Evolutionary conservation across 2,329 filamentous ascomycete species (phyloP).

Genomic region (Teratosphaeria zuluensis): DNA sequence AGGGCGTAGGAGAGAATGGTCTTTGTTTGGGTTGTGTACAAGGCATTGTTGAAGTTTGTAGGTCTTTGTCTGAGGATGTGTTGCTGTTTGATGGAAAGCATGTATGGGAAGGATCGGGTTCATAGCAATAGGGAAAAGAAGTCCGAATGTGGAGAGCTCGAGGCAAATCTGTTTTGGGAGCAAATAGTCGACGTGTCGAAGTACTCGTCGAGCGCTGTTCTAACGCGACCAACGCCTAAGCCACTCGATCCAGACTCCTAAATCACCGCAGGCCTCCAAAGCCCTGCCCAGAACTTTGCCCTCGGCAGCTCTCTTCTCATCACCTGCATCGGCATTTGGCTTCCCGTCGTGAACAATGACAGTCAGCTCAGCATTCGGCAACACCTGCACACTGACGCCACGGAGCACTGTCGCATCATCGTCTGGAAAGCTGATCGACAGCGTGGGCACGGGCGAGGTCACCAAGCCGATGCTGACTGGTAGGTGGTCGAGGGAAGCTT

Average conservation of each 20-base stretch:
- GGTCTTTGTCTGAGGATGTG: neutral
- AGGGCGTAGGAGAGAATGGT: neutral
- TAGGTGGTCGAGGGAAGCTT: neutral
- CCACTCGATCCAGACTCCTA: slow-evolving; percentile 45
- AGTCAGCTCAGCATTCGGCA: slow-evolving; percentile 49
- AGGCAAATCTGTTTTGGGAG: too few relatives aligned
- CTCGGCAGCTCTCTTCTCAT: slow-evolving; percentile 17
- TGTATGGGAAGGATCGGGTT: neutral
- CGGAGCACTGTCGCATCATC: slow-evolving; percentile 39
- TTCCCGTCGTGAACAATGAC: slow-evolving; percentile 24
- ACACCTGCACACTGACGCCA: slow-evolving; percentile 49
- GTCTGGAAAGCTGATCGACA: slow-evolving; percentile 19
- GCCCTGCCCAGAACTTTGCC: slow-evolving; percentile 31
- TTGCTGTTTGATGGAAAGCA: neutral
- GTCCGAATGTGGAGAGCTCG: neutral
- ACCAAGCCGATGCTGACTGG: slow-evolving; percentile 24
- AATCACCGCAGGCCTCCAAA: slow-evolving; percentile 38
- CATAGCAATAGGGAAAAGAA: neutral
- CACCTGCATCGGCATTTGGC: slow-evolving; percentile 13
- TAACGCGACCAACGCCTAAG: slow-evolving; percentile 1
- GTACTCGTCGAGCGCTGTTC: neutral
- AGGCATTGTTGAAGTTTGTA: neutral
- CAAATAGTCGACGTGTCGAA: neutral
- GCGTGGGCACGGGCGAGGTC: slow-evolving; percentile 24
- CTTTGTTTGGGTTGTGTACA: neutral